Evolutionary conservation across 805 yeast genomes (phyloP).

Genomic region (Sugiyamaella boreocaroliniensis): DNA sequence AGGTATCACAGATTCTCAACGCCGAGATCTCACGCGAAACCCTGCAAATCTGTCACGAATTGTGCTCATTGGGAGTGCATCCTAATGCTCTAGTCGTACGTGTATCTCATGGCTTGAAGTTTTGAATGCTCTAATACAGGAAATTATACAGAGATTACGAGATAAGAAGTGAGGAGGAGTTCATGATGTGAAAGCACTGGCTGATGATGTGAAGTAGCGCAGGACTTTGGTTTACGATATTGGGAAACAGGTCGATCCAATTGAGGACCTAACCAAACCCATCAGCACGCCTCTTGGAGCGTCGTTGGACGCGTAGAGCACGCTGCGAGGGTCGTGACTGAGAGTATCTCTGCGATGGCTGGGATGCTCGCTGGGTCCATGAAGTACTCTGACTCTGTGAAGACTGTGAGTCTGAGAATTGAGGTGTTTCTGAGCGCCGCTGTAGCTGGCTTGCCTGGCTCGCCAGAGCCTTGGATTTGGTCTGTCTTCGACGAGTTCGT

Average conservation of each 20-base stretch:
- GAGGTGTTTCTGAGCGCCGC: neutral
- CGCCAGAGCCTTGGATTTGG: neutral
- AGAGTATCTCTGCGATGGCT: neutral
- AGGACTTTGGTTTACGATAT: too few relatives aligned
- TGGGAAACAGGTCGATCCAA: too few relatives aligned
- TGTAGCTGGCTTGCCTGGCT: neutral
- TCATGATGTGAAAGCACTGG: too few relatives aligned
- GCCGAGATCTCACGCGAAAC: slow-evolving; percentile 24
- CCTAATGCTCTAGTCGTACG: slow-evolving; percentile 29
- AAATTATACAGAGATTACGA: slow-evolving; percentile 2
- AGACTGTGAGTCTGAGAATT: neutral
- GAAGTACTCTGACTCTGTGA: neutral
- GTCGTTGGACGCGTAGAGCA: neutral
- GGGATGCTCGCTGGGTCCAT: neutral
- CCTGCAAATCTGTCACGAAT: slow-evolving; percentile 21
- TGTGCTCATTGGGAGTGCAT: slow-evolving; percentile 28
- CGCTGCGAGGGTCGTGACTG: neutral
- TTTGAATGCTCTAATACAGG: slow-evolving; percentile 3
- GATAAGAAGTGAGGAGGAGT: neutral
- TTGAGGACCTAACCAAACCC: slow-evolving; percentile 3
- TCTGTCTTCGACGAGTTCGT: neutral
- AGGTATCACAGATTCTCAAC: slow-evolving; percentile 29
- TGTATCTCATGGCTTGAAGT: neutral
- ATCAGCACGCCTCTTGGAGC: slow-evolving; percentile 5
- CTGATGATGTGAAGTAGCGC: too few relatives aligned